Evolutionary conservation across 352 stramenopile genomes (phyloP), one percentile per base, ranked within the genome.

Genomic region (Phytophthora crassamura): DNA sequence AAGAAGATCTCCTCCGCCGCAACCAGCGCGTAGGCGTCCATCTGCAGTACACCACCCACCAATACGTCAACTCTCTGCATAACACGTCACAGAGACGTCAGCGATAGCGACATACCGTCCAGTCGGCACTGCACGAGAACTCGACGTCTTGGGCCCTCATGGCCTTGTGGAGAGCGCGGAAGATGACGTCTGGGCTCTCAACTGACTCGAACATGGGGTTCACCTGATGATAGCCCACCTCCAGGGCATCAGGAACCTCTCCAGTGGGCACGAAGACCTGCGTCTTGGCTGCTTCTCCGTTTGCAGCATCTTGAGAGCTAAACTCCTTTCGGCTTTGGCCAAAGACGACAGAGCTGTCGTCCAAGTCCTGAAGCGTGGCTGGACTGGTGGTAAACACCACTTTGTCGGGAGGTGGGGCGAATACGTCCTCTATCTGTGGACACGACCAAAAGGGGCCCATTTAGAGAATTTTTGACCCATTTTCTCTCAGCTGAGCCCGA

Each of bases 131-230:
- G 49, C 75, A 83, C 39, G 75, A 77, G 41, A 76, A 80, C 15
- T 88, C 77, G 40, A 89, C 63, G n/a, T 86, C 75, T 57, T 82
- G 52, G 39, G 67, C 50, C 43, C 58, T 61, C 30, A 89, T 70
- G 3, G 81, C 74, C 15, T 63, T 66, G 47, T 88, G 70, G n/a
- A 90, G 74, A n/a, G 68, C 66, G 10, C 62, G 62, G 34, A 87
- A 88, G 46, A 89, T 82, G 15, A 80, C 68, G 4, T 64, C 42
- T 7, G 81, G 54, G 30, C 64, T 16, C n/a, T 78, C 72, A n/a
- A 70, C 68, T 1, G 84, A 93, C 72, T 93, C 84, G 46, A 93
- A 93, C 69, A 70, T 85, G 36, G 82, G 84, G 64, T 93, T 93
- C 32, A 93, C 82, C 57, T 83, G 70, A 46, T 69, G 78, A 49